Evolutionary conservation across 2,329 filamentous ascomycete species (phyloP).

Genomic region (Cladosporium halotolerans): DNA sequence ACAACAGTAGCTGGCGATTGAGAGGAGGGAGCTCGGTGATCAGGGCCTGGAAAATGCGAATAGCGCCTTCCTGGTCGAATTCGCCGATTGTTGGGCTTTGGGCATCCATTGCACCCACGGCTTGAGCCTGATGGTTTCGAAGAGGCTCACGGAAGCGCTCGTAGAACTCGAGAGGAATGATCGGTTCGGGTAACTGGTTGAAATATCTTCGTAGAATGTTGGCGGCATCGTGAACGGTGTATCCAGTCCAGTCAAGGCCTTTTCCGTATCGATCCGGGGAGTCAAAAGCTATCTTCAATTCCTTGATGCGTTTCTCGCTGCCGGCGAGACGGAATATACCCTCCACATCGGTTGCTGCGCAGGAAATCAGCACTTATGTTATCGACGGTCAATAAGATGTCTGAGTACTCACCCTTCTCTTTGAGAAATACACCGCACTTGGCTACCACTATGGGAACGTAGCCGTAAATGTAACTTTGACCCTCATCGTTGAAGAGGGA

Average conservation of each 20-base stretch:
- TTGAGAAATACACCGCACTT: slow-evolving; percentile 97
- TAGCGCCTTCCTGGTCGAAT: slow-evolving; percentile 69
- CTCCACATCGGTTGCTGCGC: slow-evolving; percentile 79
- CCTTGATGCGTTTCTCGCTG: slow-evolving; percentile 97
- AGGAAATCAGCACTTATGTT: neutral
- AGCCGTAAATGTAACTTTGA: slow-evolving; percentile 95
- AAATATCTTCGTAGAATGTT: slow-evolving; percentile 94
- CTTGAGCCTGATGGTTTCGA: slow-evolving; percentile 60
- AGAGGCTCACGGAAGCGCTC: slow-evolving; percentile 84
- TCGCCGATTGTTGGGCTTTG: slow-evolving; percentile 64
- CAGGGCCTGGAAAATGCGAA: slow-evolving; percentile 75
- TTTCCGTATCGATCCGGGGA: slow-evolving; percentile 95
- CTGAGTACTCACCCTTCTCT: slow-evolving; percentile 73
- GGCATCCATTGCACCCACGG: slow-evolving; percentile 59
- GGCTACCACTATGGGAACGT: slow-evolving; percentile 95
- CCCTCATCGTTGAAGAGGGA: slow-evolving; percentile 89
- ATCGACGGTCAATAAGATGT: neutral
- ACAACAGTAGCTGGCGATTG: slow-evolving; percentile 87
- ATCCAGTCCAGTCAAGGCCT: slow-evolving; percentile 92
- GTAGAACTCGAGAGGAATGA: slow-evolving; percentile 90
- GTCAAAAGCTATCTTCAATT: slow-evolving; percentile 85
- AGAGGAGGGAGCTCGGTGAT: slow-evolving; percentile 90
- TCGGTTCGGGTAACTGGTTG: slow-evolving; percentile 92
- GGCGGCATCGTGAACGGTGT: slow-evolving; percentile 95
- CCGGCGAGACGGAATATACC: slow-evolving; percentile 95